These are phyloP conservation scores for Curvularia sp. DNA, from an alignment of 2,329 filamentous ascomycete species.

Conservation along the genomic window DNA sequence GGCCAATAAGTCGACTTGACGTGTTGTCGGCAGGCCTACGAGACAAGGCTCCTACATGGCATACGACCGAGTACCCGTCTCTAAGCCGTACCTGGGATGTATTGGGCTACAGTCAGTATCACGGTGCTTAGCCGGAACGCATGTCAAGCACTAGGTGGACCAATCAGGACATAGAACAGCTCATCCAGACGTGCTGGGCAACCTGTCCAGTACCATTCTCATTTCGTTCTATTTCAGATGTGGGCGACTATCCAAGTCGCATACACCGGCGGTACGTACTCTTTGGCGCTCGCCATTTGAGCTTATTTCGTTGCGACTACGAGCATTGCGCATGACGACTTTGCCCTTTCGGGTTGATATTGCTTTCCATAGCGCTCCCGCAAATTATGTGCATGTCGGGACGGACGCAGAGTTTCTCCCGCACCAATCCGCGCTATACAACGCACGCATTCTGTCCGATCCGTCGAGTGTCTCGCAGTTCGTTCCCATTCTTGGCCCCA, in stretches of 20 bases:
- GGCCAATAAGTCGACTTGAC: constrained; percentile 40
- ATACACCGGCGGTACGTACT: constrained; percentile 26
- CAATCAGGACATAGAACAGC: constrained; percentile 42
- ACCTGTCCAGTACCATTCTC: constrained; percentile 27
- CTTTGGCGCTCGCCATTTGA: constrained; percentile 30
- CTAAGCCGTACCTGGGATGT: constrained; percentile 30
- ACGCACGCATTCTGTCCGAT: constrained; percentile 6
- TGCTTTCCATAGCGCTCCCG: constrained; percentile 40
- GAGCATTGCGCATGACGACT: constrained; percentile 27
- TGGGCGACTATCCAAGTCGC: constrained; percentile 30
- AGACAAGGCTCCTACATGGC: constrained; percentile 29
- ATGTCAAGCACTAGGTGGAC: constrained; percentile 37
- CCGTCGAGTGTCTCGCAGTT: not conserved
- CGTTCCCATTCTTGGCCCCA: not conserved
- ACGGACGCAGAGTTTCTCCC: constrained; percentile 27
- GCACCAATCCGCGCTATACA: constrained; percentile 26
- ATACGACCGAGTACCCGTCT: constrained; percentile 29
- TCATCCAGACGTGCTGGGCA: constrained; percentile 30
- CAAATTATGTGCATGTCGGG: constrained; percentile 38
- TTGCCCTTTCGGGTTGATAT: constrained; percentile 29
- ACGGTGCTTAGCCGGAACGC: constrained; percentile 45
- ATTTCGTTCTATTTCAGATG: constrained; percentile 29
- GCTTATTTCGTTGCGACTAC: constrained; percentile 17
- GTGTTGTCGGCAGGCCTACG: constrained; percentile 29
- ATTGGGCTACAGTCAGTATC: constrained; percentile 44